Base-by-base conservation (phyloP, 805 yeast genomes). In the Suhomyces xylopsoci region DNA sequence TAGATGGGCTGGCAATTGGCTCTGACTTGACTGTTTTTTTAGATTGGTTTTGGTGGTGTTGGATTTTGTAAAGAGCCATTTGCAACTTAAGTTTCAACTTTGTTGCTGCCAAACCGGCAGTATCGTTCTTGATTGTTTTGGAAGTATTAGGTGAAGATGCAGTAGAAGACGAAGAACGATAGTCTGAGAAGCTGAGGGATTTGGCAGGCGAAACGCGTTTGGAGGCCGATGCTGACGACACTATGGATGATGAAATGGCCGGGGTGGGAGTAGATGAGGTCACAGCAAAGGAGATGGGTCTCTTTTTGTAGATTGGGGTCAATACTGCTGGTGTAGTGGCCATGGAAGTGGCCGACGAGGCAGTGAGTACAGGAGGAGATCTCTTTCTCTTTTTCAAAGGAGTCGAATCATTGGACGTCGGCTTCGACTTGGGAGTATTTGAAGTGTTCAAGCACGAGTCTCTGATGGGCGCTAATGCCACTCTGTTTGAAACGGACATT, bases 71-170 rank as follows among this genome's bases (percentile, higher is more conserved):
- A 38, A 74, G 58, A 1, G 80, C 80, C 55, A 74, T 60, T 55
- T 71, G 78, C 41, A 75, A 62, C 59, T 74, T 74, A 53, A 74
- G 64, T 62, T 73, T 75, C 59, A 75, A 65, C 56, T 74, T 74
- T 20, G 76, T 70, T 30, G 78, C 80, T 9, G 77, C 76, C 61
- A 73, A 64, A 26, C 70, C 73, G 6, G 74, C 76, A 51, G 67
- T 59, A 53, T 65, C 69, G 56, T 63, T 69, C 28, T 58, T 58
- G 58, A 51, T 52, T 22, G 43, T 22, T 28, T 30, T 12, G 25
- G 28, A 22, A 20, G 20, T n/a, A 12, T 25, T 45, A 12, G 51
- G 48, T 10, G 51, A 49, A 24, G 45, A 49, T 9, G 22, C 28
- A 7, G 51, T 49, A 7, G 52, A 49, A 14, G 61, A 55, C 25